Conservation (phyloP, 371 early-diverging fungal species). For the Smittium mucronatum region DNA sequence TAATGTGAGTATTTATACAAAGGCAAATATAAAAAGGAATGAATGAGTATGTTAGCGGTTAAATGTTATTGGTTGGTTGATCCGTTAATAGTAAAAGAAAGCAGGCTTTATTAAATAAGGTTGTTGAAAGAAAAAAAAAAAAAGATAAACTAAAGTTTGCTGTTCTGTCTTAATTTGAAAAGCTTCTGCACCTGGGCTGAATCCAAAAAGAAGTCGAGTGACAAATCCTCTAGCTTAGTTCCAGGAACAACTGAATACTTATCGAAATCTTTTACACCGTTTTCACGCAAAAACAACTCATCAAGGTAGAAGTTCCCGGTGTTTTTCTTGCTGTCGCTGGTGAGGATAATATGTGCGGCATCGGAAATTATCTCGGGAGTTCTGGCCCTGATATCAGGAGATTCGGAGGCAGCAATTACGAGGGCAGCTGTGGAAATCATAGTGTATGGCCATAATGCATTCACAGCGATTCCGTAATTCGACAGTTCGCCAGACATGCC, state of each 20-base stretch:
- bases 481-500: constrained; percentile 60
- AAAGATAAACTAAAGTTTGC: no score
- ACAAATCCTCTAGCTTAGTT: constrained; percentile 35
- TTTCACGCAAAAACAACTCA: constrained; percentile 49
- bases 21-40: no score
- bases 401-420: constrained; percentile 29
- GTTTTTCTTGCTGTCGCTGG: constrained; percentile 21
- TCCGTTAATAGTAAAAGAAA: no score
- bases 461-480: constrained; percentile 53
- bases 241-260: constrained; percentile 46
- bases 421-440: constrained; percentile 62
- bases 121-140: no score
- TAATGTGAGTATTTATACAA: no score
- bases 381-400: constrained; percentile 19
- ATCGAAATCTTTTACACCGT: constrained; percentile 52
- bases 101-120: no score
- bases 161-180: constrained; percentile 4
- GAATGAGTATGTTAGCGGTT: no score
- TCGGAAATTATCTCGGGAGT: constrained; percentile 70
- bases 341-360: constrained; percentile 55
- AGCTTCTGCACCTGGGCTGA: constrained; percentile 33
- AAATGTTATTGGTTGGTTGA: no score
- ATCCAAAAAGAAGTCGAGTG: constrained; percentile 54
- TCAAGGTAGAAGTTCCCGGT: constrained; percentile 64
- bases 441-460: constrained; percentile 69